Evolutionary conservation across 2,329 filamentous ascomycete species (phyloP), one percentile per base, ranked within the genome.

Genomic region (Botryotinia calthae): DNA sequence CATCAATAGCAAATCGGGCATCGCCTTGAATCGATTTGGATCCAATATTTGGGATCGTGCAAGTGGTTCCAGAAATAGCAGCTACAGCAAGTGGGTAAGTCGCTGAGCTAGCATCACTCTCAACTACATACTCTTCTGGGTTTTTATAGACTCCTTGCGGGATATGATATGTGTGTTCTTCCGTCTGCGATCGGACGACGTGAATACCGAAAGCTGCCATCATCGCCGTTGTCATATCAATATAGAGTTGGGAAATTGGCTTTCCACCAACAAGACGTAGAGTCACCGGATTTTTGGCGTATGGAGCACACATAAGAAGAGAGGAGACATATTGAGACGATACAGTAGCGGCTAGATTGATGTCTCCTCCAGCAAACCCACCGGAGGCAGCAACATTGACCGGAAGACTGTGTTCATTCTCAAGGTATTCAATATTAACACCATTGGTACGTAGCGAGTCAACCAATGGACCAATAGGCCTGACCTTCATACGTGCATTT

Each of bases 251-350:
- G 1, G 95, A 98, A 76, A 99, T 97, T 61, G 96, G 95, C 82
- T 97, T 98, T 72, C 95, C 96, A n/a, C 96, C 96, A 20, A 98
- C 91, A 56, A 99, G 87, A 58, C 91, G 91, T 76, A 99, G 84
- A 0, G 94, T 98, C 54, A 99, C 95, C 0, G 95, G 93, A 75
- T 94, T 90, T 83, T 97, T 98, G 63, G 96, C 96, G 80, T 98
- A 99, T 0, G 96, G 96, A 0, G 96, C 96, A 73, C 94, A 97
- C 93, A 99, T 97, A 69, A 99, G 86, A 76, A 99, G 90, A 1
- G 95, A 98, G 0, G 96, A 98, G 54, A 99, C 96, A 80, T 98
- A 99, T 83, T 99, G 96, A n/a, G 96, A 98, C 14, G 96, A 99
- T 25, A 98, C 92, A 59, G 96, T 98, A 0, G 96, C 96, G 18